A percentile compares a stretch with the other conserved stretches of the same genome.
Evolutionary conservation across 129 eudicot genomes (phyloP).

Genomic region (Kitagawia praeruptora): DNA sequence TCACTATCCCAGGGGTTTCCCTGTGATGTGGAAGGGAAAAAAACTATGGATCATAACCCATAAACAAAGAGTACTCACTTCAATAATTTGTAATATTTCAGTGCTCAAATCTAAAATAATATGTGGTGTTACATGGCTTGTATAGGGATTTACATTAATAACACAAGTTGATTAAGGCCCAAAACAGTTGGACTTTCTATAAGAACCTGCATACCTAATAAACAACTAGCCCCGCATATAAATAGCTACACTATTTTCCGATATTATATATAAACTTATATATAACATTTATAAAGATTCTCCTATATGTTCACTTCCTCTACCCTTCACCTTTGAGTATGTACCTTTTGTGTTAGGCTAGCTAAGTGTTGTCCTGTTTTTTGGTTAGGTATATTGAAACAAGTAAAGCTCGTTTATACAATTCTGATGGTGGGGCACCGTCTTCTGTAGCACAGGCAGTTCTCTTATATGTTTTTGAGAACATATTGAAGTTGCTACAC

Average conservation of each 20-base stretch:
- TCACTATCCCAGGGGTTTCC: too few species aligned
- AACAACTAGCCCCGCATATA: neutral
- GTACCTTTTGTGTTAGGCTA: neutral
- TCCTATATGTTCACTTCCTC: neutral
- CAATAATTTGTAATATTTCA: too few species aligned
- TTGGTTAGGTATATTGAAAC: slow-evolving; percentile 89
- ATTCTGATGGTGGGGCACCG: slow-evolving; percentile 39
- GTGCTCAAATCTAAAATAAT: neutral
- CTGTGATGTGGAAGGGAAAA: too few species aligned
- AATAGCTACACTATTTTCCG: neutral
- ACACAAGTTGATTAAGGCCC: neutral
- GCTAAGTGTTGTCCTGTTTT: neutral
- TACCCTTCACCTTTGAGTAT: neutral
- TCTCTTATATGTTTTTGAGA: slow-evolving; percentile 78
- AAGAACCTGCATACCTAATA: neutral
- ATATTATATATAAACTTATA: neutral
- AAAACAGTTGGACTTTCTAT: neutral
- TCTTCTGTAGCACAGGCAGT: slow-evolving; percentile 72
- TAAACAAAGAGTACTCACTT: neutral
- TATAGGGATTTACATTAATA: too few species aligned
- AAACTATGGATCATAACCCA: too few species aligned
- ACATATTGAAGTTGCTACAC: slow-evolving; percentile 73
- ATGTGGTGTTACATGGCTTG: neutral
- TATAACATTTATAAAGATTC: neutral
- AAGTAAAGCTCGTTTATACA: slow-evolving; percentile 88